These are phyloP conservation scores for Hypoxylon sp. DNA, from an alignment of 2,329 filamentous ascomycete genomes.

Conservation along the genomic window DNA sequence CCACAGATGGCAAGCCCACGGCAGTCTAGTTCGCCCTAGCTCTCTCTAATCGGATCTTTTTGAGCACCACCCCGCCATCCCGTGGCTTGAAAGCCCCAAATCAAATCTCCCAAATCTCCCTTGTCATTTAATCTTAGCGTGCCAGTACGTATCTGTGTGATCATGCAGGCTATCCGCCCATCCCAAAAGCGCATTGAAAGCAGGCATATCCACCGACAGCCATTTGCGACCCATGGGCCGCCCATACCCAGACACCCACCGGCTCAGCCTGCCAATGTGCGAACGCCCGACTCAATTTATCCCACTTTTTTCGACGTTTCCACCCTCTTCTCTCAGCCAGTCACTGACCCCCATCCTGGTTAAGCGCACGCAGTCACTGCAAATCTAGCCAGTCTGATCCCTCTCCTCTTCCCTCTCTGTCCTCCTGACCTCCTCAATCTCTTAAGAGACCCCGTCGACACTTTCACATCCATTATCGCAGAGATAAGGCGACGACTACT, in stretches of 20 bases:
- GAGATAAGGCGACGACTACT: conserved; percentile 29
- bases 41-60: conserved; percentile 32
- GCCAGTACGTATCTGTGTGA: conserved; percentile 21
- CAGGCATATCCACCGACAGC: conserved; percentile 27
- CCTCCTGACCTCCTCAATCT: conserved; percentile 41
- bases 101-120: not conserved
- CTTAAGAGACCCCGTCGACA: conserved; percentile 31
- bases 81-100: conserved; percentile 10
- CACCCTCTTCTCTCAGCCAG: conserved; percentile 44
- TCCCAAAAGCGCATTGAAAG: conserved; percentile 36
- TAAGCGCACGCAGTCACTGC: conserved; percentile 41
- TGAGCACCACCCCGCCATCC: conserved; percentile 13
- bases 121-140: not conserved
- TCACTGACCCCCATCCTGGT: conserved; percentile 36
- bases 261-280: conserved; percentile 41
- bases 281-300: conserved; percentile 44
- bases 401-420: conserved; percentile 41
- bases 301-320: conserved; percentile 46
- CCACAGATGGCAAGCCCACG: conserved; percentile 10
- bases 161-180: conserved; percentile 37
- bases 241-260: conserved; percentile 15
- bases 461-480: conserved; percentile 25
- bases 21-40: conserved; percentile 23
- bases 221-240: conserved; percentile 8
- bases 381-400: conserved; percentile 43